phyloP scores from a whole-genome alignment of 2,329 filamentous ascomycete genomes.

The Colletotrichum sp. region DNA sequence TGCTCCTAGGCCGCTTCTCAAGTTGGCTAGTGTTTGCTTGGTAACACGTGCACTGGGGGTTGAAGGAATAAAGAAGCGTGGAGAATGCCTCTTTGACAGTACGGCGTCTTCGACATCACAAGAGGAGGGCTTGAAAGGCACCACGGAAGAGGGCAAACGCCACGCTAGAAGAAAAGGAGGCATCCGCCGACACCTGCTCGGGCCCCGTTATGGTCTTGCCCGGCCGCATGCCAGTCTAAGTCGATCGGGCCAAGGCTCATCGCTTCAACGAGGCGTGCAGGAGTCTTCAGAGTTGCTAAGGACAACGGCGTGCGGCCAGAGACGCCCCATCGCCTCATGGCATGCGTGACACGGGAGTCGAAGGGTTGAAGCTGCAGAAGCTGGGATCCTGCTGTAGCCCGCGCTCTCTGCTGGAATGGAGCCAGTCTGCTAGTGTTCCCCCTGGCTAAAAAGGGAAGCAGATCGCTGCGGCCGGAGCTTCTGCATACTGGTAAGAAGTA shows the following conservation, averaged over 20 bases:
- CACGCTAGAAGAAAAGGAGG: conserved; percentile 1
- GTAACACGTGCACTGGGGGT: background rate
- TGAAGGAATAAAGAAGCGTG: background rate
- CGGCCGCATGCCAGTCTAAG: background rate
- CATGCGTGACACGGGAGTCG: background rate
- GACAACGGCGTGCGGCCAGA: background rate
- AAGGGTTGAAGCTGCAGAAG: background rate
- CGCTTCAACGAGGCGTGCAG: background rate
- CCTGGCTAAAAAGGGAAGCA: background rate
- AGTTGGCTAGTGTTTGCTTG: background rate
- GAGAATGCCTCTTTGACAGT: background rate
- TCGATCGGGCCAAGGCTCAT: background rate
- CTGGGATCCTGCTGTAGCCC: background rate
- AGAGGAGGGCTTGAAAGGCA: background rate
- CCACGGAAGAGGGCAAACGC: background rate
- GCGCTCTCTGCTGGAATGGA: background rate
- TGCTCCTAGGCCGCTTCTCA: background rate
- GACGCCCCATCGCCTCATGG: background rate
- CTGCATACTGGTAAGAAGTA: background rate
- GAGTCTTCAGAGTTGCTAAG: background rate
- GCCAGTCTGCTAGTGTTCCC: background rate
- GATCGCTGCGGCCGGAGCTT: background rate
- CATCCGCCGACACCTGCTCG: background rate
- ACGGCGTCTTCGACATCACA: background rate
- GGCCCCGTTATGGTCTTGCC: background rate